Evolutionary conservation across 1,284 basidiomycete genomes (phyloP).

Genomic region (Heimioporus retisporus): DNA sequence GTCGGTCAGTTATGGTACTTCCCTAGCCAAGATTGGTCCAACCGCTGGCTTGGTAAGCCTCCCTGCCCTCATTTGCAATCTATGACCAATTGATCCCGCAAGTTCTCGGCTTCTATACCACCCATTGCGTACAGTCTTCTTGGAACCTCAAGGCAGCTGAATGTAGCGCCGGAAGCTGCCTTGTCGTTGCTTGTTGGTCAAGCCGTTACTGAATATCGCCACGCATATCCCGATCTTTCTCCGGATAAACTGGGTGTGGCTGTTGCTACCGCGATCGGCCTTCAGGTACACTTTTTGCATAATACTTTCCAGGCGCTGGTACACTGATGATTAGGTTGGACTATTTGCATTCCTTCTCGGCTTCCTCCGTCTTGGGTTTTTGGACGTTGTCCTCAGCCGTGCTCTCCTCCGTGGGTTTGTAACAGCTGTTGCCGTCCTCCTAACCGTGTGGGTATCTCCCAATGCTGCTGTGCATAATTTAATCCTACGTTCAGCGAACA

Average conservation of each 20-base stretch:
- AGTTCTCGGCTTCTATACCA: conserved; percentile 86
- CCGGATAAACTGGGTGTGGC: conserved; percentile 69
- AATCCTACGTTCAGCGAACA: conserved; percentile 69
- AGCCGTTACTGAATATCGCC: conserved; percentile 77
- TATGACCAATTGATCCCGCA: conserved; percentile 5
- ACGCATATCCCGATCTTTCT: conserved; percentile 57
- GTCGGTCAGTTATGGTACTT: conserved; percentile 92
- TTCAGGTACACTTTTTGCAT: conserved; percentile 68
- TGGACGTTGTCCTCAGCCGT: conserved; percentile 94
- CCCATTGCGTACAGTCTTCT: conserved; percentile 88
- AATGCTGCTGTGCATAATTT: background rate
- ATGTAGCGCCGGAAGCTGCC: conserved; percentile 93
- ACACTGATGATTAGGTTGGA: conserved; percentile 67
- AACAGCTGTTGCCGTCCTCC: conserved; percentile 81
- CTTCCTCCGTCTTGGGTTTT: conserved; percentile 91
- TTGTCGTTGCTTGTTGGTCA: conserved; percentile 92
- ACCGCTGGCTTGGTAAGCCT: conserved; percentile 83
- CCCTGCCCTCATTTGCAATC: conserved; percentile 19
- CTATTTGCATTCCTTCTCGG: conserved; percentile 90
- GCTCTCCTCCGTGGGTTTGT: conserved; percentile 92
- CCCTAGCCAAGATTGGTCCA: conserved; percentile 85
- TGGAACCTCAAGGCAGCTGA: conserved; percentile 86
- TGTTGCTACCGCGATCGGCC: conserved; percentile 81
- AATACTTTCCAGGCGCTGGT: background rate
- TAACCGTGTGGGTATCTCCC: conserved; percentile 66